Evolutionary conservation across 768 basidiomycete species (phyloP).

Genomic region (Aureoboletus auriporus): DNA sequence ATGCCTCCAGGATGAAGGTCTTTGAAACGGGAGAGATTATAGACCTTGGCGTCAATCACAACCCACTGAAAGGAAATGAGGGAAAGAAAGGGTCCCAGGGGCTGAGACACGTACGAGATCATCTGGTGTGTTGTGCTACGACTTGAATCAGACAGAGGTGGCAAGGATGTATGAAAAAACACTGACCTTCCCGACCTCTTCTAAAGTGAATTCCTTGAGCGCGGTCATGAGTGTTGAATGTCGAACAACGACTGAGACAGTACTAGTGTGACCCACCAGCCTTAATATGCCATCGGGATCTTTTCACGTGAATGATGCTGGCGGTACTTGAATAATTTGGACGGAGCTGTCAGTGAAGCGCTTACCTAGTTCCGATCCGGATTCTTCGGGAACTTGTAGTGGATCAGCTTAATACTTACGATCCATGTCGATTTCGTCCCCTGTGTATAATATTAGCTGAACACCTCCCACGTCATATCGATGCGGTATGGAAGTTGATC

Average conservation of each 20-base stretch:
- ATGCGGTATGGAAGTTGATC: too few relatives aligned
- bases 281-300: background rate
- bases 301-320: conserved; percentile 8
- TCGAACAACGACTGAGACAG: too few relatives aligned
- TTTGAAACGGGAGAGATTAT: conserved; percentile 76
- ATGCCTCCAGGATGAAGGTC: conserved; percentile 81
- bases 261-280: too few relatives aligned
- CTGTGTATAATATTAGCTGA: too few relatives aligned
- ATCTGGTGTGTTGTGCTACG: conserved; percentile 68
- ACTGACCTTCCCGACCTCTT: conserved; percentile 55
- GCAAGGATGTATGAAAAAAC: background rate
- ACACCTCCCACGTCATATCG: too few relatives aligned
- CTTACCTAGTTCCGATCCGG: too few relatives aligned
- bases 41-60: conserved; percentile 80
- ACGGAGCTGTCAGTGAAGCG: too few relatives aligned
- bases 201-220: conserved; percentile 47
- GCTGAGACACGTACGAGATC: conserved; percentile 54
- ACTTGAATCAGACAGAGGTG: background rate
- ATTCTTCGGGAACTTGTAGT: too few relatives aligned
- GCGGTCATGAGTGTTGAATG: conserved; percentile 21
- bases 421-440: too few relatives aligned
- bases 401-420: too few relatives aligned
- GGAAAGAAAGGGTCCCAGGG: background rate
- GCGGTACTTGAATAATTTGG: too few relatives aligned
- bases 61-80: conserved; percentile 55